Base-by-base conservation (phyloP, 768 basidiomycete genomes). In the Phylloporus sp. region DNA sequence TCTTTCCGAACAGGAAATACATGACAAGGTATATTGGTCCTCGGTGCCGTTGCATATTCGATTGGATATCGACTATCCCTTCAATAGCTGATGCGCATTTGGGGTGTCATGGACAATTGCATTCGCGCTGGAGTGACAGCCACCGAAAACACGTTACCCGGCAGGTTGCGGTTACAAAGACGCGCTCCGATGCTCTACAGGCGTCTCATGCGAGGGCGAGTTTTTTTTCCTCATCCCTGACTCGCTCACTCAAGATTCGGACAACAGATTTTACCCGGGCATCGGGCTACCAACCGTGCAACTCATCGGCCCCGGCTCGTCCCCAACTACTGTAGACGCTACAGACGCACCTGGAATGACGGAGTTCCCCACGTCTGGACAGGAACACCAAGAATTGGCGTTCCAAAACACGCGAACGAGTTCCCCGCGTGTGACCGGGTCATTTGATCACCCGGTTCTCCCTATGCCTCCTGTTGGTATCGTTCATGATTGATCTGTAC, bases 81-180 rank as follows among this genome's bases (percentile, higher is more conserved):
- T 44, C 48, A 37, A 18, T 40, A 70, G 71, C 75, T 90, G 54
- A 78, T 81, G 75, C 78, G 79, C 22, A 91, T 94, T 38, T 95
- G 92, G 92, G 60, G 71, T 44, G 90, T 92, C 5, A 96, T 96
- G 94, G 91, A 95, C 60, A 80, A 84, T 46, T 94, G 90, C 63
- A 97, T 96, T 50, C 84, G 74, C 22, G 76, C 78, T 3, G 94
- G 94, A 17, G 92, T 97, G 9, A 84, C 88, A 3, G 76, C 90
- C 2, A 72, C 78, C 4, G 86, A 94, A 55, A 73, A 74, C 35
- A 81, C 78, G n/a, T 76, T 98, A 3, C 94, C 94, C 0, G 94
- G 94, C n/a, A 76, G 90, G 18, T 69, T 98, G 15, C 69, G 77
- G 7, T 71, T 98, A 21, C 77, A 84, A 27, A 76, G 93, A 13